Evolutionary conservation across 148 eudicot species (phyloP).

Genomic region (Limonium bicolor): DNA sequence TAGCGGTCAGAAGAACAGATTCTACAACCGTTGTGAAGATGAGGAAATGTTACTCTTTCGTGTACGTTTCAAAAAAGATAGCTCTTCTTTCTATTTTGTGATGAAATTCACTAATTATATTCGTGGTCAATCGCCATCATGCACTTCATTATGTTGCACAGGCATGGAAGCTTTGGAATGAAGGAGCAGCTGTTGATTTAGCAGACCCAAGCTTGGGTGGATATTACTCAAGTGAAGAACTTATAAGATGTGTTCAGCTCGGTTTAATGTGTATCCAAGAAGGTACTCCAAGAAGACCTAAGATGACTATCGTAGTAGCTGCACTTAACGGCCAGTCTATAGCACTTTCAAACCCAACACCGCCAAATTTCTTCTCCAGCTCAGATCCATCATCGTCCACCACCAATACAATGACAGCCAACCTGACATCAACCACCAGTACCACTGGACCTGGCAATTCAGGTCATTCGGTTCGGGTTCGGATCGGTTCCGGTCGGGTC

Average conservation of each 20-base stretch:
- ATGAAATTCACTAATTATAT: not conserved
- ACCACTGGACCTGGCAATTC: no score
- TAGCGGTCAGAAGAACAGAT: not conserved
- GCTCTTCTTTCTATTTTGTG: not conserved
- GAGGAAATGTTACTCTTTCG: constrained; percentile 1
- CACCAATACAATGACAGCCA: no score
- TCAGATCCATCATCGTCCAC: not conserved
- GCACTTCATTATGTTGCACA: no score
- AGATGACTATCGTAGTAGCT: constrained; percentile 1
- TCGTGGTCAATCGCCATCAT: no score
- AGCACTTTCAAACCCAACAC: not conserved
- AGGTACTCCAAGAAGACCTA: not conserved
- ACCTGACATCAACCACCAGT: no score
- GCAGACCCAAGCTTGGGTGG: not conserved
- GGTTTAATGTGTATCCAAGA: constrained; percentile 5
- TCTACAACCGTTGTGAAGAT: not conserved
- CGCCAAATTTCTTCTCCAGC: not conserved
- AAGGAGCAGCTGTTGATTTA: not conserved
- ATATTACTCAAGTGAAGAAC: not conserved
- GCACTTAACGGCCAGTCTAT: not conserved
- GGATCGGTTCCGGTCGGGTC: no score
- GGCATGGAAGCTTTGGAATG: constrained; percentile 6
- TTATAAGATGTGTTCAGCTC: not conserved
- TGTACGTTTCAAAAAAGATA: not conserved
- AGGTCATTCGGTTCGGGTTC: no score